These are phyloP conservation scores for Rhynchospora breviuscula DNA, from an alignment of 176 grass and related monocot species.

Conservation along the genomic window DNA sequence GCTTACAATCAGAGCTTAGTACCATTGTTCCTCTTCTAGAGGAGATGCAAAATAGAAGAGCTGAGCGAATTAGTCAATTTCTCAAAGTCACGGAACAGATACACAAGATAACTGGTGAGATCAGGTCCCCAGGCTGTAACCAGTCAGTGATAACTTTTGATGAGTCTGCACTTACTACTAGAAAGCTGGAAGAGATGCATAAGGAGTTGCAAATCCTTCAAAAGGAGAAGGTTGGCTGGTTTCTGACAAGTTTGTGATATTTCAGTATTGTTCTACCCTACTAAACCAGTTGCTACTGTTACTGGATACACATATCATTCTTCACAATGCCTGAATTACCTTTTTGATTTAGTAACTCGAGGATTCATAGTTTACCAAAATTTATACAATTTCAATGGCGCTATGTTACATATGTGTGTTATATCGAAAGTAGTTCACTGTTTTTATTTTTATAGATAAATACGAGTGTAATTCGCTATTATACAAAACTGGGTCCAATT, in stretches of 20 bases:
- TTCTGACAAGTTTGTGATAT: not conserved
- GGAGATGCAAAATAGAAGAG: slow-evolving; percentile 69
- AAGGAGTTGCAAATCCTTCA: slow-evolving; percentile 64
- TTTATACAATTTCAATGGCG: not conserved
- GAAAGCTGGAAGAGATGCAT: slow-evolving; percentile 77
- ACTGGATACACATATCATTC: not conserved
- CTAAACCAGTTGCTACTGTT: not conserved
- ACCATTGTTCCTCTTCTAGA: slow-evolving; percentile 59
- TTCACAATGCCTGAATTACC: not conserved
- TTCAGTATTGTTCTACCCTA: not conserved
- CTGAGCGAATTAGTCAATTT: slow-evolving; percentile 76
- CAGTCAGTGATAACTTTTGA: slow-evolving; percentile 56
- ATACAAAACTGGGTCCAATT: not conserved
- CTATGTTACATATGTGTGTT: not conserved
- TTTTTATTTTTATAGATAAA: not conserved
- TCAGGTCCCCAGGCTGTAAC: slow-evolving; percentile 42
- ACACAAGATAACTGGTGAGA: slow-evolving; percentile 62
- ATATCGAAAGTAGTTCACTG: not conserved
- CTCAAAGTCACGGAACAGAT: slow-evolving; percentile 67
- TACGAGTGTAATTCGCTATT: not conserved
- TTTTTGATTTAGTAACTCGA: not conserved
- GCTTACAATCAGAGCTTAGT: slow-evolving; percentile 60
- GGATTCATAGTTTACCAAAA: not conserved
- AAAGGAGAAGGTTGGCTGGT: slow-evolving; percentile 69
- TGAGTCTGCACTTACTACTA: slow-evolving; percentile 64